These are phyloP conservation scores for Puya raimondii DNA, from an alignment of 176 grass and related monocot genomes.

Conservation along the genomic window DNA sequence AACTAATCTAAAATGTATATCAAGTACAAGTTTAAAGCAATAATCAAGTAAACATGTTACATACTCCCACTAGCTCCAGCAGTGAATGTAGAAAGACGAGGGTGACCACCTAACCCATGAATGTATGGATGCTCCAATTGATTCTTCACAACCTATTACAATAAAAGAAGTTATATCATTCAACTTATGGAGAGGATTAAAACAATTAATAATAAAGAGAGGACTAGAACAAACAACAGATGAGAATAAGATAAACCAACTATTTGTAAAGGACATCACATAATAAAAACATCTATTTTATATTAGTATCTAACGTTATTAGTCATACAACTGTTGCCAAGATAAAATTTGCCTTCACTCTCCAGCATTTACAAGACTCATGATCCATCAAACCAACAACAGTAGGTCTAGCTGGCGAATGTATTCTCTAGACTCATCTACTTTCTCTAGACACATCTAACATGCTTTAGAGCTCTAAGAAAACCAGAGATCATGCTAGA, in stretches of 20 bases:
- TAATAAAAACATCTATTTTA: neutral
- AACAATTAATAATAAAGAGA: neutral
- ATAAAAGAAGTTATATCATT: neutral
- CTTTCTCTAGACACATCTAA: no score
- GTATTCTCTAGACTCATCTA: neutral
- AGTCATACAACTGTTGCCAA: neutral
- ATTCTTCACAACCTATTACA: constrained; percentile 2
- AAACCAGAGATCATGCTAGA: no score
- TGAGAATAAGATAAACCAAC: neutral
- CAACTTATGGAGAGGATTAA: neutral
- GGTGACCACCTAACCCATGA: neutral
- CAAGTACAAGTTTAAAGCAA: neutral
- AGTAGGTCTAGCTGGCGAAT: neutral
- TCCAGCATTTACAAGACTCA: neutral
- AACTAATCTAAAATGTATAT: neutral
- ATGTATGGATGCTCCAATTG: neutral
- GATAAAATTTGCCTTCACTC: neutral
- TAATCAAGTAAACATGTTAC: neutral
- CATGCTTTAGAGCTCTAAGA: no score
- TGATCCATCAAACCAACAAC: neutral
- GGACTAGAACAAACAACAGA: neutral
- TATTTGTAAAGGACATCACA: neutral
- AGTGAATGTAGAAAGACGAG: neutral
- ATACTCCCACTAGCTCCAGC: neutral
- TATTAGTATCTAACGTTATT: neutral